phyloP scores from a whole-genome alignment of 176 grass and related monocot genomes.

The Bonia amplexicaulis region DNA sequence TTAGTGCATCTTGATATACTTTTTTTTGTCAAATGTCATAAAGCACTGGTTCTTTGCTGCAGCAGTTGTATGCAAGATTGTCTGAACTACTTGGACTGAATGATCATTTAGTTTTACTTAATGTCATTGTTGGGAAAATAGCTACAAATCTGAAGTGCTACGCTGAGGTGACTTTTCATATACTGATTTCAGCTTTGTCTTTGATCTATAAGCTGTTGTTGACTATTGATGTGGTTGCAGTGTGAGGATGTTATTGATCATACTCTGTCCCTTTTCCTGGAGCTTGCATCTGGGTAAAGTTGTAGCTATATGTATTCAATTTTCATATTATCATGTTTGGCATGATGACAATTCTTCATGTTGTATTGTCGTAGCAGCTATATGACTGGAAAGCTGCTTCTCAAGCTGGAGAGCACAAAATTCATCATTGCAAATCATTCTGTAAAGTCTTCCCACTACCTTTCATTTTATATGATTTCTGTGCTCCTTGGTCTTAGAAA shows the following conservation, averaged over 20 bases:
- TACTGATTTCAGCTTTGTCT: constrained; percentile 27
- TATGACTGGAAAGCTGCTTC: constrained; percentile 97
- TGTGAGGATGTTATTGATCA: constrained; percentile 94
- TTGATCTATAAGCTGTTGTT: constrained; percentile 26
- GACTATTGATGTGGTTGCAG: constrained; percentile 55
- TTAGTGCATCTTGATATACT: constrained; percentile 18
- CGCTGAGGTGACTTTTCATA: constrained; percentile 56
- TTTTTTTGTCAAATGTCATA: constrained; percentile 23
- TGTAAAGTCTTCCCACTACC: constrained; percentile 37
- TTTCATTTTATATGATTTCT: constrained; percentile 10
- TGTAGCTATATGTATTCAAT: constrained; percentile 2
- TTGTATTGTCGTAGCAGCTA: constrained; percentile 57
- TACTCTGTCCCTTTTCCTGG: constrained; percentile 84
- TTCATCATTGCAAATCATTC: constrained; percentile 95
- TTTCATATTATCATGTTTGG: neutral
- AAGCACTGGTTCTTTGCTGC: constrained; percentile 51
- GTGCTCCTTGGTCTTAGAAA: neutral
- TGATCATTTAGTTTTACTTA: constrained; percentile 98
- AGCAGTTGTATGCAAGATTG: constrained; percentile 98
- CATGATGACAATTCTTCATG: constrained; percentile 26
- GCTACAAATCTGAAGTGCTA: constrained; percentile 96
- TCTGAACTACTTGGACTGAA: constrained; percentile 93
- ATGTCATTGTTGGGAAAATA: constrained; percentile 96
- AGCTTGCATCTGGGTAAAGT: constrained; percentile 91
- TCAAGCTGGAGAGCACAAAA: constrained; percentile 92